Evolutionary conservation across 2,329 filamentous ascomycete species (phyloP), one percentile per base, ranked within the genome.

Genomic region (Nemania sp.): DNA sequence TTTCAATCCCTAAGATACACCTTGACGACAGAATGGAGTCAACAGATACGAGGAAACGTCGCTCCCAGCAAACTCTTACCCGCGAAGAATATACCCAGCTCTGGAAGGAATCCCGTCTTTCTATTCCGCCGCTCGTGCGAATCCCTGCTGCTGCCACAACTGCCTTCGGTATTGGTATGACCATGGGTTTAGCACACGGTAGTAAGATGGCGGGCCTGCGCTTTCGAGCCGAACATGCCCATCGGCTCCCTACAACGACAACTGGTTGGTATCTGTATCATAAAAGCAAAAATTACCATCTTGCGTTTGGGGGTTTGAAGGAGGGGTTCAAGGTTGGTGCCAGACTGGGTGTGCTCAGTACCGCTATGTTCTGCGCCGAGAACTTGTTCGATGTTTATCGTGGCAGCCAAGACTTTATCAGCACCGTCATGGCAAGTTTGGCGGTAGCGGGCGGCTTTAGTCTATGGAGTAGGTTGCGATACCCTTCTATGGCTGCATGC

Each of bases 191-290:
- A 20, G 85, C 89, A 6, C 89, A 94, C 64, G 93, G 93, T 26
- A 90, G 90, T 66, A 90, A 90, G 76, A 89, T 87, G 77, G 88
- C 93, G 0, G 90, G 92, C 59, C 85, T 97, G 66, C 91, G 92
- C 45, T 99, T 98, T 83, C 91, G 95, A 63, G 96, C 96, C 68
- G 96, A 99, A 81, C 97, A 99, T 78, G 94, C 96, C 0, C 96
- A 99, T 84, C 92, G 95, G 72, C 89, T 98, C 70, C 96, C 96
- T 22, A 90, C 88, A 3, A 90, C 90, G 0, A 90, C 93, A 27
- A 89, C 90, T 1, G 95, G 94, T 20, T 99, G 96, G 96, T 99
- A 95, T 78, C 88, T 98, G n/a, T 99, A 99, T 80, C 95, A 98
- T 84, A 98, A 98, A 82, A 93, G 90, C 78, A 98, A 98, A 81